Evolutionary conservation across 1,139 yeast species (phyloP).

Genomic region (Hyphopichia pseudoburtonii): DNA sequence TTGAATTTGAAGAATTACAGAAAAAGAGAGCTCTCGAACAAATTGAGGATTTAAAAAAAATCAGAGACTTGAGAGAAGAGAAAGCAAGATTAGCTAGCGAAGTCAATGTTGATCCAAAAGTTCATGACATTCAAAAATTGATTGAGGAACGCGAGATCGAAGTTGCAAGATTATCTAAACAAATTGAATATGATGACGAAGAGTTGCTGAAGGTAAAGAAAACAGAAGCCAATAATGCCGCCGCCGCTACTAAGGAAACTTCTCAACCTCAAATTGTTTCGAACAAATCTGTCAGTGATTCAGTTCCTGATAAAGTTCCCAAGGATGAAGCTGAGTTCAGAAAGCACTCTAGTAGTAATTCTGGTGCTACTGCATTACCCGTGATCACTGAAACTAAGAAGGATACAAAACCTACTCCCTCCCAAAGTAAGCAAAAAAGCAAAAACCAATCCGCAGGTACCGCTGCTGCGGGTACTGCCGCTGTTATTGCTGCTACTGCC

Average conservation of each 20-base stretch:
- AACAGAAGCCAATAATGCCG: constrained; percentile 13
- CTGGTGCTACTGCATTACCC: constrained; percentile 8
- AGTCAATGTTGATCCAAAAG: constrained; percentile 19
- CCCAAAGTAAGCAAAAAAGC: constrained; percentile 5
- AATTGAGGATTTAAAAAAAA: constrained; percentile 39
- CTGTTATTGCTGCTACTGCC: constrained; percentile 9
- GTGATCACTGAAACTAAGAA: constrained; percentile 8
- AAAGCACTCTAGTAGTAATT: not conserved
- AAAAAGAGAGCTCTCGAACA: constrained; percentile 36
- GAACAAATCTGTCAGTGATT: constrained; percentile 11
- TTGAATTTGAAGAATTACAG: constrained; percentile 38
- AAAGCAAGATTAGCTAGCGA: constrained; percentile 33
- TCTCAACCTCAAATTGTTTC: constrained; percentile 7
- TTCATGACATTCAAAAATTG: constrained; percentile 33
- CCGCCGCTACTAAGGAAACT: too few species aligned
- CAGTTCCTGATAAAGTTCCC: constrained; percentile 15
- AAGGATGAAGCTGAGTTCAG: constrained; percentile 13
- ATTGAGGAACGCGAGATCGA: constrained; percentile 39
- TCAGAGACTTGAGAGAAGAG: constrained; percentile 39
- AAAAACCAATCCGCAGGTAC: constrained; percentile 4
- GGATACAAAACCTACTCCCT: constrained; percentile 2
- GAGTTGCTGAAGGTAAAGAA: constrained; percentile 18
- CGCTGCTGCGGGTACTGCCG: constrained; percentile 7
- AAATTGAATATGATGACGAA: constrained; percentile 33
- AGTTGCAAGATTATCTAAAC: constrained; percentile 33